Percentiles rank a stretch among this genome's conserved stretches.
Evolutionary conservation across 805 yeast genomes (phyloP).

Genomic region (Ogataea kodamae): DNA sequence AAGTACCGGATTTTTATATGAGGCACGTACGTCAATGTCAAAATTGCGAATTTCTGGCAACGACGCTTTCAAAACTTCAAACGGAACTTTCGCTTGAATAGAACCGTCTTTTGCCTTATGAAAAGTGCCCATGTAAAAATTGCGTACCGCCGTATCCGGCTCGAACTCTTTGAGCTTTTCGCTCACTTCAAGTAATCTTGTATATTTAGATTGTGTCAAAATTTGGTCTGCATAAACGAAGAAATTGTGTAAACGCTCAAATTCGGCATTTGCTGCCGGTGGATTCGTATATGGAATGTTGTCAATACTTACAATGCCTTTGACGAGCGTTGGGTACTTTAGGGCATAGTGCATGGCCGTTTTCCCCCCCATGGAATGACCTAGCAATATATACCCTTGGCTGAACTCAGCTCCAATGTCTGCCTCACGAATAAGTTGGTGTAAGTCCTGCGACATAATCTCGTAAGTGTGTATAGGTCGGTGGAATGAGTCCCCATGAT

Average conservation of each 20-base stretch:
- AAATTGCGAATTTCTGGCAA: constrained; percentile 61
- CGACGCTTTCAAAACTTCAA: constrained; percentile 58
- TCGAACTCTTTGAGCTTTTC: constrained; percentile 59
- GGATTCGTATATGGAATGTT: constrained; percentile 74
- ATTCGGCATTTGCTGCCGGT: constrained; percentile 26
- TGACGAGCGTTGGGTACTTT: constrained; percentile 55
- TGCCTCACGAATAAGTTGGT: constrained; percentile 38
- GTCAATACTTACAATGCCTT: constrained; percentile 65
- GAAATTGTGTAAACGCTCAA: constrained; percentile 29
- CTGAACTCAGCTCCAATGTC: constrained; percentile 4
- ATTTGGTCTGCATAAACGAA: constrained; percentile 14
- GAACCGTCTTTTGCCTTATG: constrained; percentile 33
- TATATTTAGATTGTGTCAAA: constrained; percentile 6
- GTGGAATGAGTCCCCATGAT: constrained; percentile 89
- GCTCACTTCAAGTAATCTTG: constrained; percentile 48
- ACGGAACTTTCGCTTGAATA: constrained; percentile 49
- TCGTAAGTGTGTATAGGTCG: constrained; percentile 64
- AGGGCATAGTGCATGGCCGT: constrained; percentile 82
- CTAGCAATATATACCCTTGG: constrained; percentile 54
- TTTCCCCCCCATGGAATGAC: constrained; percentile 94
- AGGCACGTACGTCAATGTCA: constrained; percentile 27
- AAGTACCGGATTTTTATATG: constrained; percentile 57
- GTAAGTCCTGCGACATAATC: constrained; percentile 79
- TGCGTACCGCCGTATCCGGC: constrained; percentile 54
- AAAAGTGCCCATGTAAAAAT: constrained; percentile 70